Percentiles rank a stretch among this genome's conserved stretches.
These are phyloP conservation scores for Colletotrichum nymphaeae DNA, from an alignment of 2,329 filamentous ascomycete species.

Conservation along the genomic window DNA sequence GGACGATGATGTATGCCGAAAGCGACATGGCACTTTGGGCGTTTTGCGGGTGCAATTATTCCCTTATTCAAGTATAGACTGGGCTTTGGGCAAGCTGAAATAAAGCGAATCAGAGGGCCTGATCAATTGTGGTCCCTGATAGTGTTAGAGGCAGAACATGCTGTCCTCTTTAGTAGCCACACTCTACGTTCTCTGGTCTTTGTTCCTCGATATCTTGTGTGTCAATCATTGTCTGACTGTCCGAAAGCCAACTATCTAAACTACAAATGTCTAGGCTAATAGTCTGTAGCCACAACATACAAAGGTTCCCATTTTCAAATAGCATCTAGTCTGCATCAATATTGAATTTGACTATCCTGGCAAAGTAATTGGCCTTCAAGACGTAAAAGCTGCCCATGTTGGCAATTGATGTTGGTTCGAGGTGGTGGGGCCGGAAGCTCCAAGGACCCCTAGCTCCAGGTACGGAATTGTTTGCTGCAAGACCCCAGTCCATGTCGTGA, in stretches of 20 bases:
- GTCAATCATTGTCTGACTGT: not conserved
- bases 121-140: not conserved
- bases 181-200: not conserved
- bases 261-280: not conserved
- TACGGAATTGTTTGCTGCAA: conserved; percentile 2
- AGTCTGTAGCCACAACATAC: not conserved
- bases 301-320: too few relatives aligned
- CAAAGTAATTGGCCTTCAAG: not conserved
- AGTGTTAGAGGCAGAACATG: conserved; percentile 25
- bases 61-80: conserved; percentile 28
- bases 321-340: not conserved
- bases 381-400: too few relatives aligned
- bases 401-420: conserved; percentile 1
- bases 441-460: not conserved
- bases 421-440: conserved; percentile 1
- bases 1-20: conserved; percentile 33
- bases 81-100: conserved; percentile 18
- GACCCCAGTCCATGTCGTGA: conserved; percentile 18
- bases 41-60: conserved; percentile 33
- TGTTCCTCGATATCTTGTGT: not conserved
- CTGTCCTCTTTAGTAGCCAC: conserved; percentile 15
- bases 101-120: not conserved
- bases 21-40: conserved; percentile 32
- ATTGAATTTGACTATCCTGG: not conserved
- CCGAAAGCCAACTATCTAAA: not conserved